Conservation (phyloP, 2,329 filamentous ascomycete genomes). For the Talaromyces albobiverticillius region DNA sequence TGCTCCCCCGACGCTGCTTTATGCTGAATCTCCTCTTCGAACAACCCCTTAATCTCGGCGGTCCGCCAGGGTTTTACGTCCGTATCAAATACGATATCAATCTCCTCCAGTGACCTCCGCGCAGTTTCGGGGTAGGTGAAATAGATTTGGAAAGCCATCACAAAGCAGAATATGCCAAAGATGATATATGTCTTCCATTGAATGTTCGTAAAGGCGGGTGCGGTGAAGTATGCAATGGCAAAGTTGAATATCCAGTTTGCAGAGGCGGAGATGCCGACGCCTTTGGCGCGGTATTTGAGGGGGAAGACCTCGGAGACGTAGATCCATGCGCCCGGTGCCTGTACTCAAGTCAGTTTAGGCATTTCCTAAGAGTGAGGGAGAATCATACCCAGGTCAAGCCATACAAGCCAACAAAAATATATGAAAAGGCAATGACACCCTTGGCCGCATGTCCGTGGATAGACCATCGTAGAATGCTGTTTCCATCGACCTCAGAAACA, state of each 20-base stretch:
- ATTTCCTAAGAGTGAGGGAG: neutral
- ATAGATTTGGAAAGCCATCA: constrained; percentile 67
- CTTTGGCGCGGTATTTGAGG: constrained; percentile 63
- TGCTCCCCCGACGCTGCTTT: neutral
- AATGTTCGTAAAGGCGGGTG: constrained; percentile 58
- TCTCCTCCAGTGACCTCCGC: constrained; percentile 70
- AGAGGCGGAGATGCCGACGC: constrained; percentile 59
- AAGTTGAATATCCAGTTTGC: constrained; percentile 65
- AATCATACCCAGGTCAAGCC: constrained; percentile 43
- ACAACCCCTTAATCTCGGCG: constrained; percentile 21
- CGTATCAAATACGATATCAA: constrained; percentile 64
- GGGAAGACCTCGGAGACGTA: constrained; percentile 65
- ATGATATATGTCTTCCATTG: constrained; percentile 28
- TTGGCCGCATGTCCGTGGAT: constrained; percentile 52
- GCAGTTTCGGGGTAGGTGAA: constrained; percentile 67
- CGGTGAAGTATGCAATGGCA: constrained; percentile 53
- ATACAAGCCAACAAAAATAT: constrained; percentile 44
- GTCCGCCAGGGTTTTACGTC: constrained; percentile 32
- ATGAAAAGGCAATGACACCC: constrained; percentile 64
- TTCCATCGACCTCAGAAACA: constrained; percentile 46
- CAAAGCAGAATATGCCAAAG: constrained; percentile 70
- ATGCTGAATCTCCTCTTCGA: constrained; percentile 24
- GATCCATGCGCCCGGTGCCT: constrained; percentile 57
- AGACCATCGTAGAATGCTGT: constrained; percentile 45
- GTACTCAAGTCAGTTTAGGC: neutral